A percentile compares a stretch with the other conserved stretches of the same genome.
Evolutionary conservation across 1,284 basidiomycete species (phyloP).

Genomic region (Malassezia restricta): DNA sequence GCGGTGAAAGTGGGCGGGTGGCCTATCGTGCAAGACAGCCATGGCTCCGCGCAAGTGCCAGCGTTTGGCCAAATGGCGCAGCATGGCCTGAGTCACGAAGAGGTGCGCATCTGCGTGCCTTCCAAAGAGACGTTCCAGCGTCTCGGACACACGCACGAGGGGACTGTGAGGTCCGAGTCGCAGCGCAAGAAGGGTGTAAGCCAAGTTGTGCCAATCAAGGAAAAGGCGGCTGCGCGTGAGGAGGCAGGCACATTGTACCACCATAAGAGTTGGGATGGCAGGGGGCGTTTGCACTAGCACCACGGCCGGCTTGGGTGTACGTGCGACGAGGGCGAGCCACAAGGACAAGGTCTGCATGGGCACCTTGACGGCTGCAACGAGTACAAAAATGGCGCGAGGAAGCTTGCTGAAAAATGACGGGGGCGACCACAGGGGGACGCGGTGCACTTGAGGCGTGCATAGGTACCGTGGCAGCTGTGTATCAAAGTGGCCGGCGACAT

Average conservation of each 20-base stretch:
- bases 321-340: constrained; percentile 30
- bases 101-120: constrained; percentile 67
- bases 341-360: constrained; percentile 24
- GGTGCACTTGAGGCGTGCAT: constrained; percentile 17
- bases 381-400: constrained; percentile 56
- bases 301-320: constrained; percentile 63
- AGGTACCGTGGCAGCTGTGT: constrained; percentile 25
- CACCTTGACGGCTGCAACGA: constrained; percentile 71
- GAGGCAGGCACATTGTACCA: constrained; percentile 62
- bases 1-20: constrained; percentile 15
- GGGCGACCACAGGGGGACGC: constrained; percentile 55
- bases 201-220: constrained; percentile 98
- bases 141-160: constrained; percentile 56
- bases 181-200: constrained; percentile 80
- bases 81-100: constrained; percentile 86
- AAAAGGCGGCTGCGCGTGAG: constrained; percentile 69
- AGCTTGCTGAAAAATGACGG: constrained; percentile 53
- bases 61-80: constrained; percentile 56
- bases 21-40: constrained; percentile 51
- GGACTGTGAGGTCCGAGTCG: constrained; percentile 59
- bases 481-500: constrained; percentile 64
- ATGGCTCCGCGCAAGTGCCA: constrained; percentile 54
- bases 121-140: constrained; percentile 31
- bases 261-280: constrained; percentile 77
- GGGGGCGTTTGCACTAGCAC: constrained; percentile 92